Base-by-base conservation (phyloP, 805 yeast species). In the Cyberlindnera suaveolens region DNA sequence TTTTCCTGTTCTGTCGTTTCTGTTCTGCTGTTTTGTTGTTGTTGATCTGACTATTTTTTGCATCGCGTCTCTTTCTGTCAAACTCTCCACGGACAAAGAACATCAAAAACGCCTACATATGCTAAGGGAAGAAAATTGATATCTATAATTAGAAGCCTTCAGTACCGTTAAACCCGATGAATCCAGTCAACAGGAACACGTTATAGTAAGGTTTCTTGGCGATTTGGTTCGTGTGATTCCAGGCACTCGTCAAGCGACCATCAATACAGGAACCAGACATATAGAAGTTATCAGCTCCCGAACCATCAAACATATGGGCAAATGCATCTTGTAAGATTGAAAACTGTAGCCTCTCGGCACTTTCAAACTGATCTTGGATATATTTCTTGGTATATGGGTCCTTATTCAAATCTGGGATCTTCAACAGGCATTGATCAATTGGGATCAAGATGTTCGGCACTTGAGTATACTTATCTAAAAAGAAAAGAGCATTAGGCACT, bases 241-340 rank as follows among this genome's bases (percentile, higher is more conserved):
- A 85, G 3, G 89, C 86, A 42, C 85, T 77, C 0, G 93, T 85
- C 38, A 85, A 66, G 41, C 90, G 74, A 17, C 93, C 95, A 60
- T 85, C 95, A 39, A 85, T 85, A 63, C 95, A 85, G 3, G 86
- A 78, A 2, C 95, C 95, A 27, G 89, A 86, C 71, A 83, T 84
- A 58, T 80, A 84, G 60, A 82, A 85, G 60, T 85, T 85, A 56
- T 84, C 88, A 9, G 90, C 89, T 38, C 95, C 95, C 9, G 87
- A 80, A 2, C 93, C 90, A 59, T 83, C 88, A 60, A 82, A 67
- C 71, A 67, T 67, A 47, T 68, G 72, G 4, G 71, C 67, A 46
- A 62, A 68, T 1, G 69, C 67, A 44, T 68, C 71, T 40, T 65
- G 70, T 20, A 66, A 47, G 27, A 70, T 68, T 9, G 60, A 63